Conservation (phyloP, 495 filamentous ascomycete species). For the Podospora appendiculata region DNA sequence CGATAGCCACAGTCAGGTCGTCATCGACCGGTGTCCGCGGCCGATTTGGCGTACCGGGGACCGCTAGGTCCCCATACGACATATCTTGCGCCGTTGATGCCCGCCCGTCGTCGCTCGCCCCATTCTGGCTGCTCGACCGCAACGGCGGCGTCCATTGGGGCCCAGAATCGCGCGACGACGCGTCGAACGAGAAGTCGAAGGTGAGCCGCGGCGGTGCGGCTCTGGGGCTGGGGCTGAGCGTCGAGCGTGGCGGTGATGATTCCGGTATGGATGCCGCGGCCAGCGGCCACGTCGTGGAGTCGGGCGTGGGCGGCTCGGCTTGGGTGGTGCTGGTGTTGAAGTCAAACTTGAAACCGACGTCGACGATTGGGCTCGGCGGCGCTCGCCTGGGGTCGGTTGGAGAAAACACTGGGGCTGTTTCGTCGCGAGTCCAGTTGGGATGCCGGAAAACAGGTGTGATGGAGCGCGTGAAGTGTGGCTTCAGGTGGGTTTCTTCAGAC, state of each 20-base stretch:
- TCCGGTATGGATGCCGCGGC: conserved; percentile 8
- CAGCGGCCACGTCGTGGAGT: conserved; percentile 21
- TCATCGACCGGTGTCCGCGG: conserved; percentile 9
- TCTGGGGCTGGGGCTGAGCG: neutral
- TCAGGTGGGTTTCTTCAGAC: conserved; percentile 1
- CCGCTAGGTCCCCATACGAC: neutral
- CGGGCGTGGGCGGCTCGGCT: conserved; percentile 13
- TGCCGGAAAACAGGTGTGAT: conserved; percentile 15
- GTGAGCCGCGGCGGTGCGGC: conserved; percentile 14
- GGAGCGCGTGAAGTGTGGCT: conserved; percentile 3
- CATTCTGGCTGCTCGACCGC: conserved; percentile 1
- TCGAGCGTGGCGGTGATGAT: conserved; percentile 5
- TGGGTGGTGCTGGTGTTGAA: conserved; percentile 15
- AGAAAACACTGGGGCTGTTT: neutral
- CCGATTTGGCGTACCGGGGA: neutral
- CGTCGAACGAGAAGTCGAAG: conserved; percentile 21
- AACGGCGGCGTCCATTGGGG: conserved; percentile 16
- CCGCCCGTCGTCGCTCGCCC: conserved; percentile 1
- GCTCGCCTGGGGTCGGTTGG: neutral
- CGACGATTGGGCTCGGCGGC: conserved; percentile 3
- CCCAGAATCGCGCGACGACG: conserved; percentile 17
- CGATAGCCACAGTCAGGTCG: conserved; percentile 14
- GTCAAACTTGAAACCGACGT: conserved; percentile 24
- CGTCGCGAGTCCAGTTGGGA: conserved; percentile 2
- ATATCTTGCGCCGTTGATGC: conserved; percentile 3